Conservation (phyloP, 2,329 filamentous ascomycete species). For the Sodiomyces alkalinus region DNA sequence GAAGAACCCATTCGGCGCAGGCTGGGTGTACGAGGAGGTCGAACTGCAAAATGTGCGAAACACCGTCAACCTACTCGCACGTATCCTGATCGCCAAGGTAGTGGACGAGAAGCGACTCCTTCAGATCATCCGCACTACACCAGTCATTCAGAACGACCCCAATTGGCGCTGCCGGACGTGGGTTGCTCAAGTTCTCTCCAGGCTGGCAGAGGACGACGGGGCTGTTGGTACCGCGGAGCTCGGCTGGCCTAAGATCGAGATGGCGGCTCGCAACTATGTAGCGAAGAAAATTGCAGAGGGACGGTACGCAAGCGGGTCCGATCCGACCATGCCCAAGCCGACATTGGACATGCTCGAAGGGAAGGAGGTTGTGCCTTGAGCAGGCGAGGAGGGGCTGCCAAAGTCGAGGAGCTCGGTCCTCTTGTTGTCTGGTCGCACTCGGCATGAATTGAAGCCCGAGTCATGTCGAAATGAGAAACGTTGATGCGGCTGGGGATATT, state of each 20-base stretch:
- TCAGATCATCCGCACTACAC: constrained; percentile 15
- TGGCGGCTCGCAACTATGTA: constrained; percentile 18
- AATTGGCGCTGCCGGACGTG: constrained; percentile 24
- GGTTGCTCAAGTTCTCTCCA: constrained; percentile 18
- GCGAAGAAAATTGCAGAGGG: constrained; percentile 14
- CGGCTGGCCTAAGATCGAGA: constrained; percentile 21
- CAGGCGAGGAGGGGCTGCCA: background rate
- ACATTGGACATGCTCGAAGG: constrained; percentile 14
- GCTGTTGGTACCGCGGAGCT: constrained; percentile 20
- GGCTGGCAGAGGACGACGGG: constrained; percentile 17
- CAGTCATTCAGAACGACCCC: constrained; percentile 17
- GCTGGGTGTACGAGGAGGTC: constrained; percentile 14
- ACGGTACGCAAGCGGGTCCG: constrained; percentile 7
- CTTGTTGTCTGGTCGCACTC: too few species aligned
- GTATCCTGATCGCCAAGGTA: constrained; percentile 23
- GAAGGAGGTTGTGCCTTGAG: constrained; percentile 11
- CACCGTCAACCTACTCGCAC: constrained; percentile 17
- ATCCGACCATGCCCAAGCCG: constrained; percentile 12
- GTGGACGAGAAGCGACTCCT: constrained; percentile 16
- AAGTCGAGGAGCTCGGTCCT: background rate
- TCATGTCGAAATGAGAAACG: background rate
- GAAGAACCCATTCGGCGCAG: constrained; percentile 10
- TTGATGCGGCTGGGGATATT: background rate
- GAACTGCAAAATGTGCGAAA: constrained; percentile 8
- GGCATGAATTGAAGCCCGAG: background rate